Evolutionary conservation across 139 green algal species (phyloP).

Genomic region (Coccomyxa sp.): DNA sequence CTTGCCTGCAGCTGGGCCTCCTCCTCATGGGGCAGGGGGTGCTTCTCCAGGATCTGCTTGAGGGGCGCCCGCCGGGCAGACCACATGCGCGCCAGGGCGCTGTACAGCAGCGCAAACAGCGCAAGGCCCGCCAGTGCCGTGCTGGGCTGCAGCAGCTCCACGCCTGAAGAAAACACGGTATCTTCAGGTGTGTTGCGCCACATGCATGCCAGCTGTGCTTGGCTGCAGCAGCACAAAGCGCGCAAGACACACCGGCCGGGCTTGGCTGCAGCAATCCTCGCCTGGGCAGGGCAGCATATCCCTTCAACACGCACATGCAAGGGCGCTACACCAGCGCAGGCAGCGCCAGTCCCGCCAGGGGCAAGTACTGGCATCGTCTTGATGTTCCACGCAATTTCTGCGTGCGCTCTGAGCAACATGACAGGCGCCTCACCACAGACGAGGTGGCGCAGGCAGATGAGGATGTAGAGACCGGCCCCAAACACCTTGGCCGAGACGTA

Average conservation of each 20-base stretch:
- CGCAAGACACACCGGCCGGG: background rate
- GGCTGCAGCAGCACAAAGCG: background rate
- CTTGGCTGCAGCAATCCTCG: background rate
- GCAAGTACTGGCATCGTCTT: background rate
- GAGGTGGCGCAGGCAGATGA: conserved; percentile 24
- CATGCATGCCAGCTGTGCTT: background rate
- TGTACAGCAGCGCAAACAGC: conserved; percentile 6
- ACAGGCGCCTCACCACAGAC: background rate
- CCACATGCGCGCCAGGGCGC: background rate
- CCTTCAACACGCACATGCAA: background rate
- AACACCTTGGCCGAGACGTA: conserved; percentile 13
- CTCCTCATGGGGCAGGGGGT: too few species aligned
- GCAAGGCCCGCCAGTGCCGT: conserved; percentile 5
- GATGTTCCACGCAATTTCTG: background rate
- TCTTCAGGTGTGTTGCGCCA: too few species aligned
- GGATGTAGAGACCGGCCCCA: conserved; percentile 15
- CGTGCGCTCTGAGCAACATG: background rate
- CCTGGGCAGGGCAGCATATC: background rate
- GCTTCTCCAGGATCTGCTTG: too few species aligned
- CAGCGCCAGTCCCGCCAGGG: background rate
- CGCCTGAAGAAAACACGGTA: too few species aligned
- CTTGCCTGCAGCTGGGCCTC: too few species aligned
- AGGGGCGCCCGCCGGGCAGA: too few species aligned
- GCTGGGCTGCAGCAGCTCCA: conserved; percentile 14
- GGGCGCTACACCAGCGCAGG: background rate